A percentile compares a stretch with the other conserved stretches of the same genome.
These are phyloP conservation scores for Phytophthora foliorum DNA, from an alignment of 352 stramenopile genomes.

Conservation along the genomic window DNA sequence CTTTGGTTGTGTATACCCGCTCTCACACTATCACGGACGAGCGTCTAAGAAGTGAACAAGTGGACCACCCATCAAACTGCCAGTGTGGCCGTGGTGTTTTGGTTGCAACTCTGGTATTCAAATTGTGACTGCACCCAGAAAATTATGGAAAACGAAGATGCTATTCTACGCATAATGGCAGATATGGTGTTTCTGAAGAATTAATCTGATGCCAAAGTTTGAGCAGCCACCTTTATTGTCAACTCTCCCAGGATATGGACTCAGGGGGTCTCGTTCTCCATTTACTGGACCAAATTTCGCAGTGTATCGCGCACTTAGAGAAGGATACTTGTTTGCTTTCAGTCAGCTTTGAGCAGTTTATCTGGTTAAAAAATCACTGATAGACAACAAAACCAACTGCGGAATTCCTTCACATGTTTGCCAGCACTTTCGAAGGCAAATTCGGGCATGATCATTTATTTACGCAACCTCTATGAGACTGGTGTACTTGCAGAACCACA, in stretches of 20 bases:
- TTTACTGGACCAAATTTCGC: neutral
- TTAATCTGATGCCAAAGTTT: neutral
- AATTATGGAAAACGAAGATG: conserved; percentile 10
- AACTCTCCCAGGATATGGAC: too few species aligned
- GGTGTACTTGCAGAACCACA: conserved; percentile 4
- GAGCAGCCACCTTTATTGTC: too few species aligned
- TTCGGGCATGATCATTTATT: conserved; percentile 8
- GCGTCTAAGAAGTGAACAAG: neutral
- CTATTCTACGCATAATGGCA: neutral
- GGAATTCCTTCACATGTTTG: neutral
- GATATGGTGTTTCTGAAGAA: neutral
- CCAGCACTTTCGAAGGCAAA: neutral
- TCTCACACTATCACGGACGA: conserved; percentile 1
- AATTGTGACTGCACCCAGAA: conserved; percentile 4
- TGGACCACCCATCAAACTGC: neutral
- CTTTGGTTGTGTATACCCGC: neutral
- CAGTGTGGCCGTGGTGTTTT: neutral
- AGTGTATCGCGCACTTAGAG: conserved; percentile 12
- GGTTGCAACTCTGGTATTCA: conserved; percentile 7
- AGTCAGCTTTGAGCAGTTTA: conserved; percentile 13
- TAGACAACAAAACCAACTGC: neutral
- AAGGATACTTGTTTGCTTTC: neutral
- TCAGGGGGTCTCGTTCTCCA: conserved; percentile 3
- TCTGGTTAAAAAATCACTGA: neutral
- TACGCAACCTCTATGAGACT: neutral